Percentiles rank a stretch among this genome's conserved stretches.
Conservation (phyloP, 768 basidiomycete genomes). For the Mycena kentingensis region DNA sequence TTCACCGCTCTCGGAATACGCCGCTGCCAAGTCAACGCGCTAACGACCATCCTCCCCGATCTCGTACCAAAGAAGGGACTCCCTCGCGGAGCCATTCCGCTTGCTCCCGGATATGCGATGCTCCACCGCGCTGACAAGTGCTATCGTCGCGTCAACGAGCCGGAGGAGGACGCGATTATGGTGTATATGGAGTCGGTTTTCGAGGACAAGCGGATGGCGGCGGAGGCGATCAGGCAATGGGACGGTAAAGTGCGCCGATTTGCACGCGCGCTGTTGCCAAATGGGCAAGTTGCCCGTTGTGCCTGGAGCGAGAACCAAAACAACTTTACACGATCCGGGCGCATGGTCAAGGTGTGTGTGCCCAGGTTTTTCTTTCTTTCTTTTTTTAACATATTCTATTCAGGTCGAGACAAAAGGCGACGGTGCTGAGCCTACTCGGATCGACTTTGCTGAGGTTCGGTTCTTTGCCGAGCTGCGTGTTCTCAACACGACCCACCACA, state of each 20-base stretch:
- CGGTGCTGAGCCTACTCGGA: too few relatives aligned
- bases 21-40: constrained; percentile 22
- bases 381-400: too few relatives aligned
- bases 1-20: constrained; percentile 16
- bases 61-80: too few relatives aligned
- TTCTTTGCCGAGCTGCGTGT: too few relatives aligned
- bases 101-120: too few relatives aligned
- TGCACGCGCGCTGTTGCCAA: constrained; percentile 40
- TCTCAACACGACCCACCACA: too few relatives aligned
- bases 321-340: too few relatives aligned
- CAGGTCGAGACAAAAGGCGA: too few relatives aligned
- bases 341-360: too few relatives aligned
- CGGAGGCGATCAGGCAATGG: background rate
- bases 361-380: too few relatives aligned
- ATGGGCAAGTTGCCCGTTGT: constrained; percentile 39
- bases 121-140: constrained; percentile 21
- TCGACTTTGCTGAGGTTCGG: too few relatives aligned
- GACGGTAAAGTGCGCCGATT: constrained; percentile 1
- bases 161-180: constrained; percentile 6
- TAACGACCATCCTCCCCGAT: background rate
- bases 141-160: background rate
- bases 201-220: background rate
- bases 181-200: background rate
- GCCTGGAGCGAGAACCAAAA: constrained; percentile 39
- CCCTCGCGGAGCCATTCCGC: too few relatives aligned